These are phyloP conservation scores for Zalaria sp. DNA, from an alignment of 2,329 filamentous ascomycete genomes.

Conservation along the genomic window DNA sequence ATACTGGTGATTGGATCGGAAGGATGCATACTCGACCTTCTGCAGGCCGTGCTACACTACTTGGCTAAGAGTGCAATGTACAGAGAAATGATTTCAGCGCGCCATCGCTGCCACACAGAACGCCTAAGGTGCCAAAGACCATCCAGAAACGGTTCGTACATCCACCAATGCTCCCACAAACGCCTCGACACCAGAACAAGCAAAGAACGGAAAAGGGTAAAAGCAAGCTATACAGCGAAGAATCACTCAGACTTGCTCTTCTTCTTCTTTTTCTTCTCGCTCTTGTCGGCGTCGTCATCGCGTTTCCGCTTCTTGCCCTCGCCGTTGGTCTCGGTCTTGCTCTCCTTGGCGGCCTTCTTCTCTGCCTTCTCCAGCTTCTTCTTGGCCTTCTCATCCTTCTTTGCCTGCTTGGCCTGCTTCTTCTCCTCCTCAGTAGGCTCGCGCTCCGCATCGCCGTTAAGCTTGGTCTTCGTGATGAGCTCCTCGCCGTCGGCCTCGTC, in stretches of 20 bases:
- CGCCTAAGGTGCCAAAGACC: too few relatives aligned
- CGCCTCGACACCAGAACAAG: too few relatives aligned
- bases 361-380: slow-evolving; percentile 6
- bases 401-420: slow-evolving; percentile 8
- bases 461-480: neutral
- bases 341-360: slow-evolving; percentile 6
- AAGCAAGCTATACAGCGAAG: too few relatives aligned
- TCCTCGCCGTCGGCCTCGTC: slow-evolving; percentile 4
- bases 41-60: too few relatives aligned
- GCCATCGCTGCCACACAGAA: neutral
- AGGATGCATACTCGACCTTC: too few relatives aligned
- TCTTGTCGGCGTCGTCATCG: slow-evolving; percentile 4
- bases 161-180: too few relatives aligned
- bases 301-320: slow-evolving; percentile 4
- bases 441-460: slow-evolving; percentile 1
- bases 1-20: too few relatives aligned
- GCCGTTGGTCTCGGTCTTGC: slow-evolving; percentile 1
- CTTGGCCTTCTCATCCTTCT: slow-evolving; percentile 9
- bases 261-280: slow-evolving; percentile 10
- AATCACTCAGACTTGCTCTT: slow-evolving; percentile 8
- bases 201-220: too few relatives aligned
- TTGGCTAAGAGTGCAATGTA: neutral
- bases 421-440: slow-evolving; percentile 6
- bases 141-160: too few relatives aligned
- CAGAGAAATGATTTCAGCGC: neutral